These are phyloP conservation scores for Botrytis byssoidea DNA, from an alignment of 2,329 filamentous ascomycete species.

Conservation along the genomic window DNA sequence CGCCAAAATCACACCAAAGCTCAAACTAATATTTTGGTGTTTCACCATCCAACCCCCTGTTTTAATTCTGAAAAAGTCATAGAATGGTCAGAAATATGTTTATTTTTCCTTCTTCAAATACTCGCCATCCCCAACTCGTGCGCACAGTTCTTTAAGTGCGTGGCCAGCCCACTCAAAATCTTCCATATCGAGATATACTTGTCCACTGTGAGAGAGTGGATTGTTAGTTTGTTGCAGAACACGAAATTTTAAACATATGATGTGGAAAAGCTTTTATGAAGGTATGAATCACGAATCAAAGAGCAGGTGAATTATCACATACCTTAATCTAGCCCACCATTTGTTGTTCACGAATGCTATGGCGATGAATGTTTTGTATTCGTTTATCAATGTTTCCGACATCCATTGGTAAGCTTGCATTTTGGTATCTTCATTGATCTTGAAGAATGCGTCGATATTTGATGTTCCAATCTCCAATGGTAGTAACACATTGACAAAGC, in stretches of 20 bases:
- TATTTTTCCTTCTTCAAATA: conserved; percentile 22
- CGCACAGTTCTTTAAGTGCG: conserved; percentile 47
- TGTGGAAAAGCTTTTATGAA: not conserved
- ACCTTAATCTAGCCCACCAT: conserved; percentile 64
- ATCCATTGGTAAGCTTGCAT: conserved; percentile 57
- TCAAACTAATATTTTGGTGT: not conserved
- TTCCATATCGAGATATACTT: conserved; percentile 76
- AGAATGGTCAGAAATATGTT: not conserved
- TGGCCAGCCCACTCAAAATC: conserved; percentile 73
- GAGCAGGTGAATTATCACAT: not conserved
- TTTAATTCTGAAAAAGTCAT: not conserved
- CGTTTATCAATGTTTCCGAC: conserved; percentile 49
- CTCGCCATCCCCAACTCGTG: conserved; percentile 47
- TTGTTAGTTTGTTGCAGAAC: conserved; percentile 4
- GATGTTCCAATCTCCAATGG: conserved; percentile 51
- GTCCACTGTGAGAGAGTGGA: conserved; percentile 55
- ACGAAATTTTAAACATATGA: not conserved
- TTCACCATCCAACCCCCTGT: conserved; percentile 5
- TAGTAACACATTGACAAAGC: conserved; percentile 70
- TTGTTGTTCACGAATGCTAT: conserved; percentile 58
- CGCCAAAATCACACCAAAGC: not conserved
- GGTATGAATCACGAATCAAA: not conserved
- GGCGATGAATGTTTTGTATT: conserved; percentile 71
- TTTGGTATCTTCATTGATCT: conserved; percentile 40
- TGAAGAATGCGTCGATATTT: conserved; percentile 30